Conservation (phyloP, 164 flowering plant species). For the Santalum album region DNA sequence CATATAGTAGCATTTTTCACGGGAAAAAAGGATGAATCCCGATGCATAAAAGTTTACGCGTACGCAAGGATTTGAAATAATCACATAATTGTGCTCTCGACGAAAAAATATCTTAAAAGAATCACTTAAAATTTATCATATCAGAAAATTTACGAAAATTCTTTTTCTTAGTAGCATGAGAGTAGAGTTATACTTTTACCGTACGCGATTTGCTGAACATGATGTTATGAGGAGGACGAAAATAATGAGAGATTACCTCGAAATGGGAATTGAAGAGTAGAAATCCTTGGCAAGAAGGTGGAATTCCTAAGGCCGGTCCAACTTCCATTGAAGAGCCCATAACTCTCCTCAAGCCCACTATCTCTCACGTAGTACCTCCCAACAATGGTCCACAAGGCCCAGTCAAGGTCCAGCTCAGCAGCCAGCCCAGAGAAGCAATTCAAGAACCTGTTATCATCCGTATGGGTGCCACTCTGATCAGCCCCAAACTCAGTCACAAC, state of each 20-base stretch:
- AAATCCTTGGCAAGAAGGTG: background rate
- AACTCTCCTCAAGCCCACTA: conserved; percentile 12
- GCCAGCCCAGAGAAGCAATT: conserved; percentile 10
- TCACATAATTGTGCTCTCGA: too few relatives aligned
- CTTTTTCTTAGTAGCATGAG: too few relatives aligned
- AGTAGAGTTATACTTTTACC: too few relatives aligned
- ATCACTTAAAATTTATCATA: too few relatives aligned
- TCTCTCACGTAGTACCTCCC: conserved; percentile 14
- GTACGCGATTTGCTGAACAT: too few relatives aligned
- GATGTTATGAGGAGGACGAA: too few relatives aligned
- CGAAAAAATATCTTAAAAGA: too few relatives aligned
- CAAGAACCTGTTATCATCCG: conserved; percentile 9
- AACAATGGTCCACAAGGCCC: conserved; percentile 17
- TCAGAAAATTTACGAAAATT: too few relatives aligned
- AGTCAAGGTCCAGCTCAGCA: conserved; percentile 16
- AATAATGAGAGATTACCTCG: background rate
- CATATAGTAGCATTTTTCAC: too few relatives aligned
- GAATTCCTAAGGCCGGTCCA: conserved; percentile 2
- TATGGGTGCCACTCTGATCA: conserved; percentile 2
- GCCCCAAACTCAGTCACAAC: conserved; percentile 19
- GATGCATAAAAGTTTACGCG: too few relatives aligned
- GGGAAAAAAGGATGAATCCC: too few relatives aligned
- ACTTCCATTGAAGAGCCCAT: conserved; percentile 9
- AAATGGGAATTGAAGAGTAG: background rate
- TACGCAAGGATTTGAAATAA: too few relatives aligned